Evolutionary conservation across 352 stramenopile genomes (phyloP), one percentile per base, ranked within the genome.

Genomic region (Phytophthora citricola): DNA sequence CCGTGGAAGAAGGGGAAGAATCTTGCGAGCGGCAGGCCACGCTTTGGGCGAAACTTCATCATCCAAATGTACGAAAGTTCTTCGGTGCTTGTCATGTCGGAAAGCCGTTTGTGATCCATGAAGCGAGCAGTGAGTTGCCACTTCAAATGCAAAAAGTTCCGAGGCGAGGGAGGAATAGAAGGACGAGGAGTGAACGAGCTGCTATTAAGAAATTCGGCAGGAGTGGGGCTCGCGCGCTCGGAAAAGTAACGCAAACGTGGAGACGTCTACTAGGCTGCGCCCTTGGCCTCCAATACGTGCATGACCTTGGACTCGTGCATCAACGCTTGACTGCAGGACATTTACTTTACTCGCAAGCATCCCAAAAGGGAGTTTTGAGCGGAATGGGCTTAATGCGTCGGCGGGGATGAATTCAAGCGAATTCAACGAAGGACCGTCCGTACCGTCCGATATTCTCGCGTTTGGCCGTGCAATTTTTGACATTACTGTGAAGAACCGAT

Each of bases 31-130:
- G 55, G 15, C 47, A 71, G 20, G 46, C 55, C 2, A 12, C 41
- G 1, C 15, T 66, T 26, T 71, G 63, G 63, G 48, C 47, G 3
- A 62, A 65, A 15, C 55, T 75, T 26, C 40, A 75, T 20, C 68
- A 75, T 24, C 62, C 68, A 48, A 75, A 75, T 24, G 48, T 75
- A 6, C 45, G 60, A 17, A 69, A 69, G 32, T 62, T 66, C 26
- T 75, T 65, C 22, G 67, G 67, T 6, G 67, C 67, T 10, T 75
- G 62, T 26, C 67, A 75, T 40, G 68, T 76, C 3, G 67, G 67
- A 55, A 36, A 58, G 0, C 40, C 39, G 4, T 55, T 59, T 27
- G 36, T 70, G 29, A 65, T 70, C n/a, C 63, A 71, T 46, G 63
- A 71, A 47, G 55, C 47, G 27, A 49, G 29, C 26, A 66, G 31